Base-by-base conservation (phyloP, 495 filamentous ascomycete genomes). In the Podospora pseudoanserina region DNA sequence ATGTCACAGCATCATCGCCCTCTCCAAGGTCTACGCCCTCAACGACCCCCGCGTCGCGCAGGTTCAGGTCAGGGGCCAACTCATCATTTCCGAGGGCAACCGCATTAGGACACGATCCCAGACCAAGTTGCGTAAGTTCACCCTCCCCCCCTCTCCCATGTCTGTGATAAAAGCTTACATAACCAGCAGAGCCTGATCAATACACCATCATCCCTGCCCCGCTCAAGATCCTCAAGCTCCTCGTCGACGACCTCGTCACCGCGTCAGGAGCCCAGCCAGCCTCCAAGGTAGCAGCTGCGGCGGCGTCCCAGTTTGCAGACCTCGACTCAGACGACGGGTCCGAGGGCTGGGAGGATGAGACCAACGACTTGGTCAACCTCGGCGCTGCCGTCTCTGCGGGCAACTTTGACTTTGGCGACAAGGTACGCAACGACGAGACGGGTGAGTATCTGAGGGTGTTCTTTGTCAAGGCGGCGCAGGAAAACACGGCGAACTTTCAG, bases 181-280 rank as follows among this genome's bases (percentile, higher is more conserved):
- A 49, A 49, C 39, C 39, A 16, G 62, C 65, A 90, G 91, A 93
- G 73, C 95, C 95, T 2, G 93, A 97, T 72, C 89, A 87, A 73
- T 98, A 88, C 81, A 97, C 94, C n/a, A 88, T 89, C 67, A 89
- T 98, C 60, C 84, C 93, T 0, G 93, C 93, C 0, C 88, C 91
- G 2, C 82, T 99, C 74, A 99, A 99, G 81, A 97, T 99, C 74
- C 80, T 97, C 79, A 99, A 99, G 81, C 90, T 99, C 7, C 86
- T 99, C 0, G 88, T 97, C 62, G 91, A 96, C 75, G 95, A 99
- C 78, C 86, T 99, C 28, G 82, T 82, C 23, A 89, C 90, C 4
- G 89, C 90, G 18, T 85, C 82, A 15, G 82, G 82, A 54, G 71
- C 69, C 19, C 71, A 76, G 6, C 79, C 72, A 6, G 79, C 79